Percentiles rank a stretch among this genome's conserved stretches.
phyloP scores from a whole-genome alignment of 2,329 filamentous ascomycete species.

The Ascochyta pisi region DNA sequence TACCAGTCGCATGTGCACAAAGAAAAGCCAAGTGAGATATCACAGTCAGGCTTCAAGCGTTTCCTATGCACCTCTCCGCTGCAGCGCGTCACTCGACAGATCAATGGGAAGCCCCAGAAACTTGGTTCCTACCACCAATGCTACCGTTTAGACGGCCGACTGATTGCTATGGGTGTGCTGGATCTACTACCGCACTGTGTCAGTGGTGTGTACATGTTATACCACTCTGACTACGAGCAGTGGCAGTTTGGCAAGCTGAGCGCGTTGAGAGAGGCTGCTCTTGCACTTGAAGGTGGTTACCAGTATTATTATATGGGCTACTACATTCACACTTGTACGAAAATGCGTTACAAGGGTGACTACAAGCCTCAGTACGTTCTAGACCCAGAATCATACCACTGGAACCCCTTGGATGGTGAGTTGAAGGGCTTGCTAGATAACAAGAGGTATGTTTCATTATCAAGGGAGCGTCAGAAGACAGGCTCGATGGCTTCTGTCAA shows the following conservation, averaged over 20 bases:
- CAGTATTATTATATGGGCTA: constrained; percentile 83
- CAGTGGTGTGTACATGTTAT: constrained; percentile 84
- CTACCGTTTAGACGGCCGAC: constrained; percentile 76
- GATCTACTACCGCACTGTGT: constrained; percentile 79
- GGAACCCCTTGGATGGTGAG: constrained; percentile 65
- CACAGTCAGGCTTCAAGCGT: constrained; percentile 66
- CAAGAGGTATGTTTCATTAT: constrained; percentile 61
- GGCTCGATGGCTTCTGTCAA: constrained; percentile 14
- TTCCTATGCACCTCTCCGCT: constrained; percentile 79
- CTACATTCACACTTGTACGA: constrained; percentile 81
- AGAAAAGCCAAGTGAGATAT: constrained; percentile 67
- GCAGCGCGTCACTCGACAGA: constrained; percentile 52
- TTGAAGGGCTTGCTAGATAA: constrained; percentile 61
- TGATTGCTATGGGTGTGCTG: constrained; percentile 78
- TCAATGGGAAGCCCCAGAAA: constrained; percentile 59
- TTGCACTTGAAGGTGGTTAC: constrained; percentile 74
- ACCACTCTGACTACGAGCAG: constrained; percentile 74
- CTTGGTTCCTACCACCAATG: constrained; percentile 83
- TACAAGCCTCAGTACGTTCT: constrained; percentile 77
- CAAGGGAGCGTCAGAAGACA: constrained; percentile 40
- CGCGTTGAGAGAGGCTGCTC: constrained; percentile 73
- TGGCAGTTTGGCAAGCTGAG: constrained; percentile 77
- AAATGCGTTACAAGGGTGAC: constrained; percentile 87
- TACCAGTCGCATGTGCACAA: constrained; percentile 78
- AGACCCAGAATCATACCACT: constrained; percentile 69